phyloP scores from a whole-genome alignment of 2,329 filamentous ascomycete genomes.

The Zarea fungicola region DNA sequence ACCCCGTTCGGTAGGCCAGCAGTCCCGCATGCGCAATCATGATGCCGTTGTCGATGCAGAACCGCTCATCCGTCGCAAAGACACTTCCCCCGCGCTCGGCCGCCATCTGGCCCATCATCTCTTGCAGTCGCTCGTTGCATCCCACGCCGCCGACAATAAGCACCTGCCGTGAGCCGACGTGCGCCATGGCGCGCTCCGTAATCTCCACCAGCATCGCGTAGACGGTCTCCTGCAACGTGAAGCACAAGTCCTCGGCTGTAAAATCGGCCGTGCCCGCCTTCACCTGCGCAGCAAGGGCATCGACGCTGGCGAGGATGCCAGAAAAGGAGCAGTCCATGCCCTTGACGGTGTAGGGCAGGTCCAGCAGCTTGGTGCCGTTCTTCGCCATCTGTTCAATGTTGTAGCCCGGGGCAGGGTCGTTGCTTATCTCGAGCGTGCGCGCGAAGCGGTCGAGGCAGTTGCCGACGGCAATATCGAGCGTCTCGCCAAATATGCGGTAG shows the following conservation, averaged over 20 bases:
- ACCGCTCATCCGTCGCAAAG: slow-evolving; percentile 92
- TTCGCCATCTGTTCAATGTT: slow-evolving; percentile 93
- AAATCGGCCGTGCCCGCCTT: slow-evolving; percentile 48
- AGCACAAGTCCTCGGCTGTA: slow-evolving; percentile 83
- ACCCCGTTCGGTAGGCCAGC: slow-evolving; percentile 76
- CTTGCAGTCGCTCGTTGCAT: slow-evolving; percentile 87
- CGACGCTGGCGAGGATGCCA: slow-evolving; percentile 80
- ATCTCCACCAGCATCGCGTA: slow-evolving; percentile 98
- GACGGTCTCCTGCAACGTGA: slow-evolving; percentile 90
- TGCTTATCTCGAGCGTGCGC: slow-evolving; percentile 82
- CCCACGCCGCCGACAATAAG: slow-evolving; percentile 94
- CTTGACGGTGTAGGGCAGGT: slow-evolving; percentile 93
- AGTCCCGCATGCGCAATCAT: slow-evolving; percentile 98
- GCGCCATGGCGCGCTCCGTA: slow-evolving; percentile 96
- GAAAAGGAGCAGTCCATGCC: slow-evolving; percentile 98
- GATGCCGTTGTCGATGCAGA: slow-evolving; percentile 98
- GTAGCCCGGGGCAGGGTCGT: slow-evolving; percentile 94
- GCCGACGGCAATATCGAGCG: slow-evolving; percentile 93
- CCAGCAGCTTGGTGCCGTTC: slow-evolving; percentile 67
- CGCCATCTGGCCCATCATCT: slow-evolving; percentile 99
- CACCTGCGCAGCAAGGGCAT: slow-evolving; percentile 70
- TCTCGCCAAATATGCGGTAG: slow-evolving; percentile 97
- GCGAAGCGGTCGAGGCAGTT: slow-evolving; percentile 97
- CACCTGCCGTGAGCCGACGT: slow-evolving; percentile 86
- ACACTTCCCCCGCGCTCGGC: slow-evolving; percentile 81